Percentiles rank a stretch among this genome's conserved stretches.
These are phyloP conservation scores for Komagataella ulmi DNA, from an alignment of 805 yeast species.

Conservation along the genomic window DNA sequence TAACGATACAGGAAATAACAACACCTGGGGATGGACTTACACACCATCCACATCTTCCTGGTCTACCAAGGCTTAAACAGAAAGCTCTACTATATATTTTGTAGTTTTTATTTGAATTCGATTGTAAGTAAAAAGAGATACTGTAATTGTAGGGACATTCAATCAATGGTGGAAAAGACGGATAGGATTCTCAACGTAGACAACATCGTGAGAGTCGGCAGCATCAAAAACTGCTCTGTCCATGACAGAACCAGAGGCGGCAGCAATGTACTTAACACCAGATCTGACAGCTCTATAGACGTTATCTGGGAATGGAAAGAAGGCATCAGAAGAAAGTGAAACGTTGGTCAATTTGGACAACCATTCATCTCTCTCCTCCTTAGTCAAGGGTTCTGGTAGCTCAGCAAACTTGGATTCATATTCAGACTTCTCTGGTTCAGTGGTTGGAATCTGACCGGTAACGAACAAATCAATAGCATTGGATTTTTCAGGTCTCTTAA, in stretches of 20 bases:
- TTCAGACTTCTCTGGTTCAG: constrained; percentile 88
- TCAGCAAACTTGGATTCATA: constrained; percentile 80
- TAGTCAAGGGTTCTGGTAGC: constrained; percentile 74
- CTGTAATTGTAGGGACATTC: not conserved
- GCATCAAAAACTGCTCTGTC: constrained; percentile 94
- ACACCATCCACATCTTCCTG: constrained; percentile 28
- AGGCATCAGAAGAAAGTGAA: constrained; percentile 92
- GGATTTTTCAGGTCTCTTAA: constrained; percentile 96
- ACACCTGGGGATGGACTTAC: constrained; percentile 32
- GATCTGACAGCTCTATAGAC: constrained; percentile 95
- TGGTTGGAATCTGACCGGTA: constrained; percentile 78
- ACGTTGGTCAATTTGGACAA: constrained; percentile 66
- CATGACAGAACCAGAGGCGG: constrained; percentile 96
- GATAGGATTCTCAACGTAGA: constrained; percentile 93
- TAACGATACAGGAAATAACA: constrained; percentile 66
- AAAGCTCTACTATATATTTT: constrained; percentile 1
- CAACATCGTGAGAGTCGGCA: constrained; percentile 82
- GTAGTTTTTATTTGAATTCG: not conserved
- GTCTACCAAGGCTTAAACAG: constrained; percentile 31
- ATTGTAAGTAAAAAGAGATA: not conserved
- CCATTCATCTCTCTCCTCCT: constrained; percentile 83
- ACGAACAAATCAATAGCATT: constrained; percentile 95
- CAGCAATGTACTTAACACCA: constrained; percentile 93
- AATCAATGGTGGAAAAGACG: constrained; percentile 91
- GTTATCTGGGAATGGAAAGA: constrained; percentile 99